These are phyloP conservation scores for Myxozyma sirexii DNA, from an alignment of 805 yeast genomes.

Conservation along the genomic window DNA sequence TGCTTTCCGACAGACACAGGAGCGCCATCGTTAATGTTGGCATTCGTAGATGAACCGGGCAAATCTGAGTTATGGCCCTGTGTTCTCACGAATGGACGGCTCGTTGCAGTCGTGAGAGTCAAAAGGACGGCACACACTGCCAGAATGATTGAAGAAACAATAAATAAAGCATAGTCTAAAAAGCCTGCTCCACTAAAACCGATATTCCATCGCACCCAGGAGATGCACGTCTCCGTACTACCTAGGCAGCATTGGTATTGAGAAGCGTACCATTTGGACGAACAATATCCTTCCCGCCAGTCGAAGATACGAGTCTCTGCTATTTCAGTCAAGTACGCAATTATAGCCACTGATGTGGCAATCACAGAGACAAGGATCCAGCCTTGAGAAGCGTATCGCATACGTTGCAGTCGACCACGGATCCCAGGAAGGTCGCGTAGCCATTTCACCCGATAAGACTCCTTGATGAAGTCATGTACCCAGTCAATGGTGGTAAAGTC, in stretches of 20 bases:
- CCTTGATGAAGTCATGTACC: constrained; percentile 53
- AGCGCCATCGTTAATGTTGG: constrained; percentile 1
- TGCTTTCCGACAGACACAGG: constrained; percentile 5
- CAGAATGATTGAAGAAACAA: constrained; percentile 18
- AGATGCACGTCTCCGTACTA: constrained; percentile 40
- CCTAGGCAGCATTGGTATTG: constrained; percentile 49
- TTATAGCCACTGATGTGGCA: constrained; percentile 51
- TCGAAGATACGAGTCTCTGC: constrained; percentile 54
- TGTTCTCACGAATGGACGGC: constrained; percentile 43
- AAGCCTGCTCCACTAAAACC: constrained; percentile 19
- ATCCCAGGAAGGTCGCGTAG: constrained; percentile 45
- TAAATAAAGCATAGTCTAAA: constrained; percentile 44
- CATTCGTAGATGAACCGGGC: neutral
- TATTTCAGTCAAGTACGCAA: constrained; percentile 54
- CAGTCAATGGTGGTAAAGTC: constrained; percentile 66
- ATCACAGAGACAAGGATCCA: constrained; percentile 55
- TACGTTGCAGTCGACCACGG: constrained; percentile 40
- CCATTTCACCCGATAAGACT: constrained; percentile 48
- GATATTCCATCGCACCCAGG: constrained; percentile 45
- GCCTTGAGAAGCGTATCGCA: constrained; percentile 48
- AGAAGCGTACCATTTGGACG: constrained; percentile 49
- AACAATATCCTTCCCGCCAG: constrained; percentile 56
- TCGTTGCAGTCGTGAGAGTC: constrained; percentile 50
- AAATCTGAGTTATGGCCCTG: neutral
- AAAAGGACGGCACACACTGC: constrained; percentile 45